A percentile compares a stretch with the other conserved stretches of the same genome.
Evolutionary conservation across 306 rosid species (phyloP).

Genomic region (Gleditsia sinensis): DNA sequence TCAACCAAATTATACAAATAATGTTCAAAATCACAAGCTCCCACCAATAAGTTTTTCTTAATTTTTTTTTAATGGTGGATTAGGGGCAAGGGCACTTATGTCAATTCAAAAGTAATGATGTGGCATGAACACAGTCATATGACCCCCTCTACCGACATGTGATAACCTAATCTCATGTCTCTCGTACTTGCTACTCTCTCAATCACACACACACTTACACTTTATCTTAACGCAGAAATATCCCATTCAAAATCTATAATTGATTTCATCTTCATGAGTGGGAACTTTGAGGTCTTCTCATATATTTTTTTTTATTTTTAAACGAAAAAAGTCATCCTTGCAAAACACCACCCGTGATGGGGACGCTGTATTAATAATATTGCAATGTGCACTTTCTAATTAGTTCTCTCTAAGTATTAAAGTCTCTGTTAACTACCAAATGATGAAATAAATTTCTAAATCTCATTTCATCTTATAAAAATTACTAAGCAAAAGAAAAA

Average conservation of each 20-base stretch:
- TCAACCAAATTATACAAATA: not conserved
- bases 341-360: not conserved
- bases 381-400: not conserved
- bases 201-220: not conserved
- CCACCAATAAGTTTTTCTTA: not conserved
- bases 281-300: not conserved
- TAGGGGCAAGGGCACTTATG: conserved; percentile 6
- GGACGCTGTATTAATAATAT: not conserved
- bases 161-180: not conserved
- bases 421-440: not conserved
- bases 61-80: not conserved
- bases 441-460: not conserved
- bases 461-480: not conserved
- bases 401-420: not conserved
- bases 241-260: not conserved
- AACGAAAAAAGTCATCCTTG: not conserved
- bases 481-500: not conserved
- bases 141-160: not conserved
- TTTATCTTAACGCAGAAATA: not conserved
- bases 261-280: not conserved
- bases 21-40: not conserved
- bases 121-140: too few relatives aligned
- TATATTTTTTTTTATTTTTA: too few relatives aligned
- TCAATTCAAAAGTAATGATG: not conserved
- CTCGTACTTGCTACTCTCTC: conserved; percentile 10